Evolutionary conservation across 257 asterid species (phyloP), one percentile per base, ranked within the genome.

Genomic region (Mitragyna speciosa): DNA sequence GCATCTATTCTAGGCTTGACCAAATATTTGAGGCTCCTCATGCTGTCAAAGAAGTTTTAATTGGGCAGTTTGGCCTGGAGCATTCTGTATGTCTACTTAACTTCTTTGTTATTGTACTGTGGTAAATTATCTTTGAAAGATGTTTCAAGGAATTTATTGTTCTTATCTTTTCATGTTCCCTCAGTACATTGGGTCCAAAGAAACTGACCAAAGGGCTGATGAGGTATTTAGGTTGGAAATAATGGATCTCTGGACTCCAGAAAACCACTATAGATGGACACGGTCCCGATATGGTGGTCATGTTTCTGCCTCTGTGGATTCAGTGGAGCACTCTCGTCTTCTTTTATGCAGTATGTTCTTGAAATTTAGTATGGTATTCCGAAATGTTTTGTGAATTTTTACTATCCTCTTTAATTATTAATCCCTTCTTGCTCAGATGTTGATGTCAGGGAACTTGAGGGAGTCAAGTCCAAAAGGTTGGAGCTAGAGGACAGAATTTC

Each of bases 191-290:
- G 99, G 99, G 80, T 89, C 97, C 70, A 82, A 86, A 82, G 96
- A 90, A 84, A 90, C 97, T 43, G 93, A 95, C 70, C 89, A 89
- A 81, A 91, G 88, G 83, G 98, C 99, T 84, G 93, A 90, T 75
- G 85, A 80, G 83, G 96, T 87, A 80, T 83, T 52, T 30, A 80
- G 83, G 73, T 78, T 91, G 87, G 93, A 93, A 70, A 85, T 95
- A 77, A 85, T 81, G 94, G 94, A 92, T 84, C 74, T 93, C 36
- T 95, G 99, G 99, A 95, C 99, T 65, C 99, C 99, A 48, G 97
- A 93, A 73, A 93, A 89, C 84, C 98, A 93, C 83, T 95, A 93
- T 79, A 88, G 85, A 61, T 95, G 99, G 99, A 76, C 64, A 70
- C 86, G 78, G 79, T 95, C 99, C 54, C 92, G 98, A 83, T 95